Conservation (phyloP, 2,329 filamentous ascomycete species). For the Dactylonectria estremocensis region DNA sequence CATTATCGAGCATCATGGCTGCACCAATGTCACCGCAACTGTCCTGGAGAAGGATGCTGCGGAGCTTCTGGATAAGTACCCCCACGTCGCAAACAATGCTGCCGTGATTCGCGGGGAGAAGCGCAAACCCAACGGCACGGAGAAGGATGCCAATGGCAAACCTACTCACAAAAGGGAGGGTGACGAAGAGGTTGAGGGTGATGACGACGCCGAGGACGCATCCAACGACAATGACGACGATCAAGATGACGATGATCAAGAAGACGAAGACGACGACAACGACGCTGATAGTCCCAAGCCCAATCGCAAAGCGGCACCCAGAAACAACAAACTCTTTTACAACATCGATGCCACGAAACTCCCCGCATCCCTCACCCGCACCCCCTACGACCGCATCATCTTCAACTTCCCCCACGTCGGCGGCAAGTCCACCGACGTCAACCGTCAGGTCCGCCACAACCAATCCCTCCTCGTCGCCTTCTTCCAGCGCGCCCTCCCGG, state of each 20-base stretch:
- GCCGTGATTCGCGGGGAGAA: conserved; percentile 59
- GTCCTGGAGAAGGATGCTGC: conserved; percentile 72
- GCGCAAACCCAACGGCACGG: conserved; percentile 34
- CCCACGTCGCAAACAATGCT: conserved; percentile 75
- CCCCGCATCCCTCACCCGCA: conserved; percentile 60
- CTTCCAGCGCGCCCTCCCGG: conserved; percentile 68
- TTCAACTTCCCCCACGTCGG: conserved; percentile 99
- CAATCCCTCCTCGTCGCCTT: conserved; percentile 83
- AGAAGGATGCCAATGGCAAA: conserved; percentile 21
- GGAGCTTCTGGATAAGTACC: conserved; percentile 80
- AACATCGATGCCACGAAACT: conserved; percentile 78
- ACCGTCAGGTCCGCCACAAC: conserved; percentile 93
- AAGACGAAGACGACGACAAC: conserved; percentile 34
- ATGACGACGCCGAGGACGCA: conserved; percentile 5
- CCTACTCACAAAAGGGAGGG: conserved; percentile 22
- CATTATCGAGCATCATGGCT: conserved; percentile 76
- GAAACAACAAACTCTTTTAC: conserved; percentile 66
- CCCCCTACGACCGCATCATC: conserved; percentile 80
- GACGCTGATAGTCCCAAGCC: conserved; percentile 37
- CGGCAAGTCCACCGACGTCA: conserved; percentile 92
- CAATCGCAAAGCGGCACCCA: conserved; percentile 31
- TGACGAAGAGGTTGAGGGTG: conserved; percentile 36
- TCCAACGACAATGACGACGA: conserved; percentile 30
- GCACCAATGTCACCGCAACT: conserved; percentile 78
- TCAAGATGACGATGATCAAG: conserved; percentile 33